These are phyloP conservation scores for Boletus bicolor DNA, from an alignment of 768 basidiomycete genomes.

Conservation along the genomic window DNA sequence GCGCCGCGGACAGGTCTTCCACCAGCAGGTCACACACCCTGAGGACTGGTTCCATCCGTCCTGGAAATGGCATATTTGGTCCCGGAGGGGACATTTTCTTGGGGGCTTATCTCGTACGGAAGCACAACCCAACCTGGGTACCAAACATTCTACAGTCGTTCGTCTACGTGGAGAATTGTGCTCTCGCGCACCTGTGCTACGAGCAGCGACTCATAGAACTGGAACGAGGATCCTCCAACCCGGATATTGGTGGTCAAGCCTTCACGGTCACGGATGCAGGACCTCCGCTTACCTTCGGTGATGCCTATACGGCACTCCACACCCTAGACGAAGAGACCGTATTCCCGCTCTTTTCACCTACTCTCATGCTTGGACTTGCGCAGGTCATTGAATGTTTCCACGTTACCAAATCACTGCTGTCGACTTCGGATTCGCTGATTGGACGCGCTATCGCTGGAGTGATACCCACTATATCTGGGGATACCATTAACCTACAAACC, in stretches of 20 bases:
- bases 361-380: slow-evolving; percentile 61
- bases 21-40: slow-evolving; percentile 35
- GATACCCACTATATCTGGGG: slow-evolving; percentile 46
- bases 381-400: slow-evolving; percentile 57
- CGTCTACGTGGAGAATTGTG: slow-evolving; percentile 74
- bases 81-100: slow-evolving; percentile 71
- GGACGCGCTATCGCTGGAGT: slow-evolving; percentile 33
- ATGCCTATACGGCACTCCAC: slow-evolving; percentile 53
- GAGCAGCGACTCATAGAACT: slow-evolving; percentile 66
- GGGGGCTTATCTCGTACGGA: slow-evolving; percentile 58
- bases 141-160: slow-evolving; percentile 57
- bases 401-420: slow-evolving; percentile 42
- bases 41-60: slow-evolving; percentile 73
- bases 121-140: slow-evolving; percentile 63
- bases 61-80: slow-evolving; percentile 75
- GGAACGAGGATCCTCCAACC: slow-evolving; percentile 38
- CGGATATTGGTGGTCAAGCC: slow-evolving; percentile 72
- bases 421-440: slow-evolving; percentile 28
- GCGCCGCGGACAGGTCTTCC: slow-evolving; percentile 38
- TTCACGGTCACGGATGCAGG: slow-evolving; percentile 68
- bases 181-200: slow-evolving; percentile 67
- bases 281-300: slow-evolving; percentile 58
- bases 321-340: slow-evolving; percentile 55
- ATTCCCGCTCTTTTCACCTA: slow-evolving; percentile 58
- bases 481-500: slow-evolving; percentile 56